These are phyloP conservation scores for Salinomyces thailandicus DNA, from an alignment of 2,329 filamentous ascomycete genomes.

Conservation along the genomic window DNA sequence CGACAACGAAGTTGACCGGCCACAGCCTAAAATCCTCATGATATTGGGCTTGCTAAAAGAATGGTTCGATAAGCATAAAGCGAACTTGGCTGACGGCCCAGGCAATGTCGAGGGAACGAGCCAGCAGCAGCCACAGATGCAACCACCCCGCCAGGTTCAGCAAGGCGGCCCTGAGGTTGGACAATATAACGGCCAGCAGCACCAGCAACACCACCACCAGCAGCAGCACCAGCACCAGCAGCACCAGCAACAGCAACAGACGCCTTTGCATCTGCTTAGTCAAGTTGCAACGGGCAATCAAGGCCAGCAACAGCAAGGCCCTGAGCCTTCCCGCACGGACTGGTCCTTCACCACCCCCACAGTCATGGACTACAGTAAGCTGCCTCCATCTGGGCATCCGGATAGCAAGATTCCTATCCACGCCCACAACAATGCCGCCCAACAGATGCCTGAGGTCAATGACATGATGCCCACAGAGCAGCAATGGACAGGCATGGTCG, in stretches of 20 bases:
- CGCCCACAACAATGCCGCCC: neutral
- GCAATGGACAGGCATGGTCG: conserved; percentile 5
- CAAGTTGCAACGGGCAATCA: conserved; percentile 6
- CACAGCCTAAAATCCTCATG: conserved; percentile 38
- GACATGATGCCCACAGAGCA: neutral
- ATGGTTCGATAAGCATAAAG: conserved; percentile 32
- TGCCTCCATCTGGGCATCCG: conserved; percentile 9
- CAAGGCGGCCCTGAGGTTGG: neutral
- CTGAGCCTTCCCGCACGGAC: conserved; percentile 7
- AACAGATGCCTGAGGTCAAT: neutral
- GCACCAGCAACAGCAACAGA: conserved; percentile 1
- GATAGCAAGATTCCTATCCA: conserved; percentile 9
- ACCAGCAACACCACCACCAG: conserved; percentile 3
- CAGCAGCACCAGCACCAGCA: neutral
- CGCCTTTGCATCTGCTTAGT: conserved; percentile 8
- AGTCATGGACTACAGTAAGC: conserved; percentile 12
- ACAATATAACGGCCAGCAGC: conserved; percentile 5
- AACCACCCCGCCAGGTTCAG: conserved; percentile 3
- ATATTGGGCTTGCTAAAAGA: conserved; percentile 37
- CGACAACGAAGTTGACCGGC: conserved; percentile 18
- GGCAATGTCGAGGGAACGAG: neutral
- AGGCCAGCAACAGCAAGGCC: conserved; percentile 5
- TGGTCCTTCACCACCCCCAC: conserved; percentile 18
- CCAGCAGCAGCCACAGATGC: conserved; percentile 2
- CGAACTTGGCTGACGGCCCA: conserved; percentile 12